Conservation (phyloP, 2,329 filamentous ascomycete species). For the Nemania bipapillata region DNA sequence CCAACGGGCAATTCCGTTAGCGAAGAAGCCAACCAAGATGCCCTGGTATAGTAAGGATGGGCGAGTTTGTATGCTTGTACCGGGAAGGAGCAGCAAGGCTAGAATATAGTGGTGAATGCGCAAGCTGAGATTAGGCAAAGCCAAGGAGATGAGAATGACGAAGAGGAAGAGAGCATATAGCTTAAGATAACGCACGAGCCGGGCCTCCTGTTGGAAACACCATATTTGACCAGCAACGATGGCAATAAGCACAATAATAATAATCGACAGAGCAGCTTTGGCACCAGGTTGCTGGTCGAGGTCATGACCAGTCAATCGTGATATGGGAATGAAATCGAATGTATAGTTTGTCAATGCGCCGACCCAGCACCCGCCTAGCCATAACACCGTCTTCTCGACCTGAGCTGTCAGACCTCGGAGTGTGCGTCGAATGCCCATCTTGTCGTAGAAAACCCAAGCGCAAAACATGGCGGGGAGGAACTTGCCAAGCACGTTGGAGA, state of each 20-base stretch:
- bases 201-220: constrained; percentile 85
- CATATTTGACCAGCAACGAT: constrained; percentile 82
- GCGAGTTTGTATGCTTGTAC: constrained; percentile 87
- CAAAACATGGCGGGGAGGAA: constrained; percentile 89
- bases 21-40: constrained; percentile 86
- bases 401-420: constrained; percentile 80
- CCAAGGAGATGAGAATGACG: constrained; percentile 75
- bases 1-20: constrained; percentile 94
- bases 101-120: constrained; percentile 94
- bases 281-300: constrained; percentile 89
- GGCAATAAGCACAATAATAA: constrained; percentile 74
- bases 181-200: constrained; percentile 79
- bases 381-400: constrained; percentile 88
- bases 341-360: constrained; percentile 95
- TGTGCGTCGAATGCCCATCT: constrained; percentile 78
- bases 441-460: constrained; percentile 86
- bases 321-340: constrained; percentile 91
- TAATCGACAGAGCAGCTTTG: constrained; percentile 79
- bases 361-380: constrained; percentile 90
- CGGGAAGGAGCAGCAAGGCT: constrained; percentile 84
- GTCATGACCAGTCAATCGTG: constrained; percentile 90
- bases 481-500: constrained; percentile 81
- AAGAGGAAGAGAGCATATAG: constrained; percentile 77
- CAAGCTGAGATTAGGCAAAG: constrained; percentile 79
- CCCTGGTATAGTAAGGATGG: constrained; percentile 89